Evolutionary conservation across 371 early-diverging fungal species (phyloP).

Genomic region (Apophysomyces ossiformis): DNA sequence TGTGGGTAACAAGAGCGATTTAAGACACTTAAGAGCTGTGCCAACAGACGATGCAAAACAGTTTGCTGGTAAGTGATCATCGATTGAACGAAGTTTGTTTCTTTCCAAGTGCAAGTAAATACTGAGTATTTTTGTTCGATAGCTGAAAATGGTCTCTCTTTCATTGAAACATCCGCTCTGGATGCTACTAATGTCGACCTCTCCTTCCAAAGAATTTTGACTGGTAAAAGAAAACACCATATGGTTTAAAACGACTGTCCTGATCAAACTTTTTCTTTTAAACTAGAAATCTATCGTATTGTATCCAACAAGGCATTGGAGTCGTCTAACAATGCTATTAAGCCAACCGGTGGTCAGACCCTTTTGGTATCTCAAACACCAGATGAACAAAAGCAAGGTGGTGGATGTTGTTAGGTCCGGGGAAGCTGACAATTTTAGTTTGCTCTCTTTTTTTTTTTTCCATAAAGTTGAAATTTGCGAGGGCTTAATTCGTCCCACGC

Average conservation of each 20-base stretch:
- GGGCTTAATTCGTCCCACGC: neutral
- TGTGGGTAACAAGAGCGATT: conserved; percentile 99
- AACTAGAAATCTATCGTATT: conserved; percentile 90
- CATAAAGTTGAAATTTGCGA: conserved; percentile 1
- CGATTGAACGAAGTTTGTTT: neutral
- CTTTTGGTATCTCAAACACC: conserved; percentile 73
- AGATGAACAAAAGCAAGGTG: conserved; percentile 70
- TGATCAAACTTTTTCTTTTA: neutral
- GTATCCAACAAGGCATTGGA: conserved; percentile 94
- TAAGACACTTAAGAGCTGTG: conserved; percentile 94
- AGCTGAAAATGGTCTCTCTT: conserved; percentile 90
- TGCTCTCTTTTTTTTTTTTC: conserved; percentile 8
- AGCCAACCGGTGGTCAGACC: conserved; percentile 78
- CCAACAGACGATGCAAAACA: conserved; percentile 96
- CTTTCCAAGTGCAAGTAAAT: neutral
- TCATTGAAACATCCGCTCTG: conserved; percentile 96
- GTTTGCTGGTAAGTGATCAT: conserved; percentile 80
- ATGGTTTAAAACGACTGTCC: neutral
- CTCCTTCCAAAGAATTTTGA: conserved; percentile 91
- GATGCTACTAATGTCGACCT: conserved; percentile 94
- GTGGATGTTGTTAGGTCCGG: conserved; percentile 72
- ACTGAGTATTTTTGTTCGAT: conserved; percentile 17
- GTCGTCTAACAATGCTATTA: conserved; percentile 69
- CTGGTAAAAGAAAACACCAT: conserved; percentile 61
- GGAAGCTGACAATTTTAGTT: neutral